These are phyloP conservation scores for Saitozyma sp. DNA, from an alignment of 768 basidiomycete genomes.

Conservation along the genomic window DNA sequence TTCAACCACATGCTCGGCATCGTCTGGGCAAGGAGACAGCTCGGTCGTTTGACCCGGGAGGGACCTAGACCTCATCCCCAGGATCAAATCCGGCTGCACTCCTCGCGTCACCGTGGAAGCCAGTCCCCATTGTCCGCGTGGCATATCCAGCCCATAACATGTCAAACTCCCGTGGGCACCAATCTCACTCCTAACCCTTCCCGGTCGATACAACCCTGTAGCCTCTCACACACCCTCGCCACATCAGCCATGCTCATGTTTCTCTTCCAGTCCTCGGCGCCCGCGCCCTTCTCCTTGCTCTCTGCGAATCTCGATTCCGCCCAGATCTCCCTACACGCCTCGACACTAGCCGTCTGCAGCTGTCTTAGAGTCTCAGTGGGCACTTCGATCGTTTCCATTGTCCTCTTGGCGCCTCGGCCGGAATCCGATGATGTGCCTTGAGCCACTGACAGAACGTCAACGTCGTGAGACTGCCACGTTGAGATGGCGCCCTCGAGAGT, in stretches of 20 bases:
- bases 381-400: not conserved
- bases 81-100: too few species aligned
- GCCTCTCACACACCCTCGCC: slow-evolving; percentile 9
- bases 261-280: slow-evolving; percentile 11
- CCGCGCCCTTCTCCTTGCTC: not conserved
- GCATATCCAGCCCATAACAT: too few species aligned
- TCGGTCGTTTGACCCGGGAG: too few species aligned
- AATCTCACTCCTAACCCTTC: not conserved
- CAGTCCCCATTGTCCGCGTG: too few species aligned
- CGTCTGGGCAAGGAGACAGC: too few species aligned
- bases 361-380: not conserved
- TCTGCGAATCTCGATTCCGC: not conserved
- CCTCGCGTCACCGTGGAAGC: too few species aligned
- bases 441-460: not conserved
- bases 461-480: not conserved
- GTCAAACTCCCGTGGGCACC: too few species aligned
- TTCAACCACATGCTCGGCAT: too few species aligned
- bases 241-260: slow-evolving; percentile 10
- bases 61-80: too few species aligned
- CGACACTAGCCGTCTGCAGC: slow-evolving; percentile 6
- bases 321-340: slow-evolving; percentile 12
- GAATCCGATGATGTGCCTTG: not conserved
- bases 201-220: not conserved
- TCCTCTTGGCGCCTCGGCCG: not conserved
- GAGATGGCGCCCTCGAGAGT: not conserved